These are phyloP conservation scores for Pythium biforme DNA, from an alignment of 352 stramenopile genomes.

Conservation along the genomic window DNA sequence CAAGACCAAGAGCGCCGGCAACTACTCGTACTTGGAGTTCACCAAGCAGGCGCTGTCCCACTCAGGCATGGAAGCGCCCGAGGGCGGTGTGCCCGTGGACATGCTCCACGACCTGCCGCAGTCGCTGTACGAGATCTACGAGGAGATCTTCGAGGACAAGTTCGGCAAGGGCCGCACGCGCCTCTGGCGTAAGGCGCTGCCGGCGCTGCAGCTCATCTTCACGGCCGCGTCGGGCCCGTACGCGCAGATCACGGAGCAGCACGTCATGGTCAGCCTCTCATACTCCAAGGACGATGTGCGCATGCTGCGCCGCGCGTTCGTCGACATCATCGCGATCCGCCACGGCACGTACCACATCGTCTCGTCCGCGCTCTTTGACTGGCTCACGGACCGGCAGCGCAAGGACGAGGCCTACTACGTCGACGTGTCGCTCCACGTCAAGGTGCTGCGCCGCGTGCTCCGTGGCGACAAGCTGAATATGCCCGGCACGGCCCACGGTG, in stretches of 20 bases:
- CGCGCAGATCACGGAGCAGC: slow-evolving; percentile 63
- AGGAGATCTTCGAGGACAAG: slow-evolving; percentile 87
- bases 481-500: slow-evolving; percentile 13
- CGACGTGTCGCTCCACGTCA: slow-evolving; percentile 45
- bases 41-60: slow-evolving; percentile 73
- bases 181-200: slow-evolving; percentile 75
- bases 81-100: slow-evolving; percentile 46
- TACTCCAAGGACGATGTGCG: slow-evolving; percentile 62
- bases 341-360: slow-evolving; percentile 74
- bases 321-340: slow-evolving; percentile 66
- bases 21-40: slow-evolving; percentile 81
- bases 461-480: slow-evolving; percentile 25
- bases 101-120: slow-evolving; percentile 75
- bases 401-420: slow-evolving; percentile 67
- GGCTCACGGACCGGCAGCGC: slow-evolving; percentile 55
- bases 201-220: slow-evolving; percentile 70
- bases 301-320: slow-evolving; percentile 69
- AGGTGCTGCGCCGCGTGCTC: slow-evolving; percentile 42
- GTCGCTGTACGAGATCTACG: slow-evolving; percentile 80
- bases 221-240: slow-evolving; percentile 67
- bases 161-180: slow-evolving; percentile 73
- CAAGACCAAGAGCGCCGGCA: slow-evolving; percentile 66
- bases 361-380: slow-evolving; percentile 65
- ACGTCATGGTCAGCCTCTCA: slow-evolving; percentile 58
- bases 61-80: slow-evolving; percentile 55